These are phyloP conservation scores for Rhizophagus clarus DNA, from an alignment of 192 early-diverging fungal species.

Conservation along the genomic window DNA sequence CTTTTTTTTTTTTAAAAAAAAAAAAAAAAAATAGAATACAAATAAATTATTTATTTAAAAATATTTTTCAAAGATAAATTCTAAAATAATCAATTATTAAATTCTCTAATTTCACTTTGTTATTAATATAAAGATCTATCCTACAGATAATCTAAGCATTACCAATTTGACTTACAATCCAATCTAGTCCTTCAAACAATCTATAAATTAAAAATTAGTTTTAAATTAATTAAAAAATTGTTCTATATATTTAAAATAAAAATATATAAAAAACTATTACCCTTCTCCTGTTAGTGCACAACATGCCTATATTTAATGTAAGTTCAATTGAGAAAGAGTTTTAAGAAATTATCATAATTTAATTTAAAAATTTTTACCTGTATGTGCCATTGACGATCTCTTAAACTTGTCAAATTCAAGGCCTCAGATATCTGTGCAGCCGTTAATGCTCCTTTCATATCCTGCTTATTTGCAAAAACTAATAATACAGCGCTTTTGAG, in stretches of 20 bases:
- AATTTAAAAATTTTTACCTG: conserved; percentile 45
- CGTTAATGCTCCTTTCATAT: conserved; percentile 61
- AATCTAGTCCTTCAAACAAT: conserved; percentile 60
- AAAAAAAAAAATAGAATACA: too few species aligned
- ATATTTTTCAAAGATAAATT: too few species aligned
- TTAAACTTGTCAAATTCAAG: conserved; percentile 55
- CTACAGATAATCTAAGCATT: neutral
- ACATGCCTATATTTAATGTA: conserved; percentile 47
- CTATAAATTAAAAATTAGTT: conserved; percentile 35
- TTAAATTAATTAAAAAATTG: neutral
- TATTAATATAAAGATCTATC: too few species aligned
- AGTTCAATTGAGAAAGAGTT: neutral
- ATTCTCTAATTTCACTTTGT: too few species aligned
- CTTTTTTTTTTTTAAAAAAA: too few species aligned
- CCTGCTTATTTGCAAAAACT: conserved; percentile 74
- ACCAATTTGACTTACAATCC: conserved; percentile 58
- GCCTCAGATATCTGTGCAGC: conserved; percentile 67
- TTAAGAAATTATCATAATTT: neutral
- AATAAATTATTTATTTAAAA: too few species aligned
- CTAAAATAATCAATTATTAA: too few species aligned
- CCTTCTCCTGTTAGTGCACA: conserved; percentile 70
- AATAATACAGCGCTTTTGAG: conserved; percentile 59
- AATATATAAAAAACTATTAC: conserved; percentile 35
- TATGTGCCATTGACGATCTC: conserved; percentile 75
- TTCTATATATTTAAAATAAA: neutral